Evolutionary conservation across 108 stramenopile species (phyloP).

Genomic region (Nitzschia palea): DNA sequence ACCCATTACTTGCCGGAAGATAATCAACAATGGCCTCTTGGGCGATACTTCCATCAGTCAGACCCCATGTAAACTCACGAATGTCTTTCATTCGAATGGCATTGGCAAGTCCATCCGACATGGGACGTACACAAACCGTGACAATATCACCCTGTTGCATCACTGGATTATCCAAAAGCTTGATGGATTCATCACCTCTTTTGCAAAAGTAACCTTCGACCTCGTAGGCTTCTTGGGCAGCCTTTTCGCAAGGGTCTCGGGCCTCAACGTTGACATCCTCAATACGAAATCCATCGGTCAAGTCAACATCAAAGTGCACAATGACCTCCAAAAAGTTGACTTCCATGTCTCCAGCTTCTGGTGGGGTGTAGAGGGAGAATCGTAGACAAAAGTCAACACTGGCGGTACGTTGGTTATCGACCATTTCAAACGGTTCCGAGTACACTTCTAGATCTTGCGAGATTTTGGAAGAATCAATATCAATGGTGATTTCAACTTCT

Average conservation of each 20-base stretch:
- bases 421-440: not conserved
- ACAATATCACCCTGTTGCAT: not conserved
- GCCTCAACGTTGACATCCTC: not conserved
- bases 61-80: not conserved
- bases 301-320: not conserved
- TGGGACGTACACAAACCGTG: not conserved
- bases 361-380: not conserved
- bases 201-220: constrained; percentile 7
- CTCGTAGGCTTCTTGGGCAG: not conserved
- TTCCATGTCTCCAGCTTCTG: not conserved
- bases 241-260: not conserved
- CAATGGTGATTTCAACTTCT: not conserved
- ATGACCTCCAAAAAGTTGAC: constrained; percentile 1
- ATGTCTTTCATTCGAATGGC: not conserved
- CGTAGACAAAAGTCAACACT: not conserved
- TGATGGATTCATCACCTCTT: not conserved
- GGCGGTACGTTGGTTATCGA: not conserved
- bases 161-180: not conserved
- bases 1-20: not conserved
- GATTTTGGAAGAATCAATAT: not conserved
- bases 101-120: not conserved
- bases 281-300: constrained; percentile 9
- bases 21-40: not conserved
- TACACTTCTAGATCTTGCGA: not conserved
- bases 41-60: not conserved